Conservation (phyloP, 148 eudicot species). For the Amaranthus cruentus region DNA sequence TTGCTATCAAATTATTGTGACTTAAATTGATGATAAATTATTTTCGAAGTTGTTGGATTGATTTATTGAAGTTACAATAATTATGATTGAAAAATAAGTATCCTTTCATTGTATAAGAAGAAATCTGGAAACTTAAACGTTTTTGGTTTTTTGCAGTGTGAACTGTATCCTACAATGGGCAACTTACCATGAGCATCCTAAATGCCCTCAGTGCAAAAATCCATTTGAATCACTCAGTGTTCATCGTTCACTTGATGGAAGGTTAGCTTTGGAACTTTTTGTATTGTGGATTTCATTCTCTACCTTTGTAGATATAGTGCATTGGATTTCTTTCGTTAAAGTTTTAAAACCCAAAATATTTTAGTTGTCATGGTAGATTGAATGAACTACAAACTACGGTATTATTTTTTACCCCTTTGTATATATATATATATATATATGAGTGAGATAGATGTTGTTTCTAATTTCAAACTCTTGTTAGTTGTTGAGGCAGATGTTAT, state of each 20-base stretch:
- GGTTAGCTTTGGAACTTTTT: constrained; percentile 31
- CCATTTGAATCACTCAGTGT: constrained; percentile 70
- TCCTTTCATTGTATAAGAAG: neutral
- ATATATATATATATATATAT: no score
- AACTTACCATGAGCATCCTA: constrained; percentile 68
- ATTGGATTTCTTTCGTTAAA: neutral
- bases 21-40: neutral
- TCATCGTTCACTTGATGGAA: constrained; percentile 87
- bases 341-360: no score
- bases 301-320: neutral
- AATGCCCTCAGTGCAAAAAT: constrained; percentile 89
- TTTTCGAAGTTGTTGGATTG: neutral
- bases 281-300: neutral
- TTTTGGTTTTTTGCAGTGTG: constrained; percentile 42
- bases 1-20: neutral
- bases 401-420: no score
- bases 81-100: neutral
- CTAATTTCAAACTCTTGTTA: no score
- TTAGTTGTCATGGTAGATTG: no score
- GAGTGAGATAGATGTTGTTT: no score
- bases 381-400: no score
- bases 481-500: no score
- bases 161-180: constrained; percentile 92
- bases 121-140: neutral
- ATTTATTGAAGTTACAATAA: neutral